phyloP scores from a whole-genome alignment of 345 rosid species.

The Acer yangbiense region DNA sequence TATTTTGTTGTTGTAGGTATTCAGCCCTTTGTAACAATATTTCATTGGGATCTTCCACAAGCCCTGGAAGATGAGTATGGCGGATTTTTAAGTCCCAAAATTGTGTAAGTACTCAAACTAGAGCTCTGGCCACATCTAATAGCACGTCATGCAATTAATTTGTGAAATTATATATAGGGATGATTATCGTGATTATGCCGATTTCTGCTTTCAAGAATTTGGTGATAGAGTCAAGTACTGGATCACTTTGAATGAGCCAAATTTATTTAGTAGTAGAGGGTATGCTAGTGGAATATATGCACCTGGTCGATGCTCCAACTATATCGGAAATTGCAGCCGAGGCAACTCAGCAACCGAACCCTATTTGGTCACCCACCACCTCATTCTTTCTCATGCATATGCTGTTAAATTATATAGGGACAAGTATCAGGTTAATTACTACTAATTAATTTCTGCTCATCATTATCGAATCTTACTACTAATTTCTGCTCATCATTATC shows the following conservation, averaged over 20 bases:
- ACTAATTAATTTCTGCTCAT: background rate
- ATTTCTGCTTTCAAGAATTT: slow-evolving; percentile 32
- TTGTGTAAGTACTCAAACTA: slow-evolving; percentile 33
- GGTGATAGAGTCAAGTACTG: slow-evolving; percentile 36
- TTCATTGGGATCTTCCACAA: slow-evolving; percentile 63
- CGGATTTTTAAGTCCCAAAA: slow-evolving; percentile 48
- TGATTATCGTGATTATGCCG: slow-evolving; percentile 25
- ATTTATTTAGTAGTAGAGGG: slow-evolving; percentile 17
- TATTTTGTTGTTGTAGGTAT: slow-evolving; percentile 31
- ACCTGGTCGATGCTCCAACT: slow-evolving; percentile 50
- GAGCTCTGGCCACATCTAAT: no score
- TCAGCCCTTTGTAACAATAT: slow-evolving; percentile 49
- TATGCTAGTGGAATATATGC: slow-evolving; percentile 28
- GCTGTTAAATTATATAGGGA: slow-evolving; percentile 32
- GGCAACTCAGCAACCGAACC: slow-evolving; percentile 47
- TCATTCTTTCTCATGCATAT: slow-evolving; percentile 41
- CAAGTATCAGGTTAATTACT: slow-evolving; percentile 35
- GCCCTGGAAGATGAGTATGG: slow-evolving; percentile 56
- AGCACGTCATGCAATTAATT: no score
- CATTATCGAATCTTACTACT: no score
- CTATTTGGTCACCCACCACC: slow-evolving; percentile 31
- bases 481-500: no score
- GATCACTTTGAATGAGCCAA: slow-evolving; percentile 33
- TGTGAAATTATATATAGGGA: background rate
- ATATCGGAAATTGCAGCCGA: slow-evolving; percentile 32